Evolutionary conservation across 2,329 filamentous ascomycete genomes (phyloP), one percentile per base, ranked within the genome.

Genomic region (Monosporascus sp.): DNA sequence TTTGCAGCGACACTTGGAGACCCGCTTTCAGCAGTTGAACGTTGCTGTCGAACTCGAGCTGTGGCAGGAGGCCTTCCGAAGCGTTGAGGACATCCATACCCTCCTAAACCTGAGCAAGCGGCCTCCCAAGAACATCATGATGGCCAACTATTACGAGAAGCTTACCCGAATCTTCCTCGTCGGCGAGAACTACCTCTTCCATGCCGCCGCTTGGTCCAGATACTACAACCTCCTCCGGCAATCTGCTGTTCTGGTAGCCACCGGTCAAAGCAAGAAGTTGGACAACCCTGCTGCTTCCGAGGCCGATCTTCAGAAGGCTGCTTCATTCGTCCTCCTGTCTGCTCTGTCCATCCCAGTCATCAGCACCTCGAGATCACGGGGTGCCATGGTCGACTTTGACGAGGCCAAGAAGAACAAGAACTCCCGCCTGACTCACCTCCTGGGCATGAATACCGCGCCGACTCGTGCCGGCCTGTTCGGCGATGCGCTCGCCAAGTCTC

Each of bases 61-160:
- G 45, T 99, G 94, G 94, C 94, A 99, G 75, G 94, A 99, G 78
- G 94, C 94, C 60, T 99, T 99, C 88, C 89, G 94, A 72, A 97
- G 91, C 68, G 93, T 99, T 48, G 94, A 99, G 76, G 94, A 99
- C 70, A 97, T 97, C 63, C 94, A 99, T 77, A 97, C 92, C 49
- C 84, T 99, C 52, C 85, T 99, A 62, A 97, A 88, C 77, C 82
- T 97, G 63, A 97, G 93, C 87, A 97, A 97, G 83, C 89, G 94
- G 52, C 92, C 92, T 39, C 88, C 94, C 51, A 97, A 97, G 87
- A 97, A 97, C 71, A 81, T 97, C 69, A 97, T 99, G 94, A 99
- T 99, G 94, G 94, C 94, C 75, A 99, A 97, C 79, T 99, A 99
- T 82, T 99, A 97, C 75, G 94, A 99, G 81, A 97, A 97, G 78